phyloP scores from a whole-genome alignment of 169 alveolate species.

The Plasmodium coatneyi region DNA sequence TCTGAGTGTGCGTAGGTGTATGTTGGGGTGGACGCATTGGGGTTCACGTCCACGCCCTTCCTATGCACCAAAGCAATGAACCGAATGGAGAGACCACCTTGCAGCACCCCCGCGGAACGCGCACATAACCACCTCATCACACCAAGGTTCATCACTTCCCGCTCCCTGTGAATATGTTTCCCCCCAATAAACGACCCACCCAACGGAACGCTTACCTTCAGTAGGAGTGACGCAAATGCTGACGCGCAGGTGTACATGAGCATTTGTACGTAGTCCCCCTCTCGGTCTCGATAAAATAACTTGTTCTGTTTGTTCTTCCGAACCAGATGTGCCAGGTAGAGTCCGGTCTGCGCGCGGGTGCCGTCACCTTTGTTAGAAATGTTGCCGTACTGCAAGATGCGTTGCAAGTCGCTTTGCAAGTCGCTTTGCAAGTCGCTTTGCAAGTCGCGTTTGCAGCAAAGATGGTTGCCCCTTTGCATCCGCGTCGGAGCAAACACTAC shows the following conservation, averaged over 20 bases:
- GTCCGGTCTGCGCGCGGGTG: constrained; percentile 11
- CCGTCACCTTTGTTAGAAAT: not conserved
- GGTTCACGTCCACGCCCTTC: not conserved
- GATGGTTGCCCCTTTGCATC: not conserved
- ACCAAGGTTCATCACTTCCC: no score
- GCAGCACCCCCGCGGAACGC: not conserved
- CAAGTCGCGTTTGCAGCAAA: no score
- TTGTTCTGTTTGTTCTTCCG: not conserved
- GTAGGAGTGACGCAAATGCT: not conserved
- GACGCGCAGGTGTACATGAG: constrained; percentile 10
- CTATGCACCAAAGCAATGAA: not conserved
- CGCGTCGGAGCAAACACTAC: not conserved
- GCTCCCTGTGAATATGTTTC: no score
- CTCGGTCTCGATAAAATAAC: not conserved
- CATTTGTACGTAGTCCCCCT: constrained; percentile 21
- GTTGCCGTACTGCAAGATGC: not conserved
- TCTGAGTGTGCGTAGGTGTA: not conserved
- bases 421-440: not conserved
- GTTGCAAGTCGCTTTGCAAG: not conserved
- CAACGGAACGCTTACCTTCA: constrained; percentile 4
- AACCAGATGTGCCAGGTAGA: constrained; percentile 3
- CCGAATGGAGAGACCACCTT: not conserved
- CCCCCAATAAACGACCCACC: no score
- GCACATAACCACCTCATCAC: no score
- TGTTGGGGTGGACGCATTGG: not conserved